These are phyloP conservation scores for Paramecium pentaurelia DNA, from an alignment of 73 alveolate genomes.

Conservation along the genomic window DNA sequence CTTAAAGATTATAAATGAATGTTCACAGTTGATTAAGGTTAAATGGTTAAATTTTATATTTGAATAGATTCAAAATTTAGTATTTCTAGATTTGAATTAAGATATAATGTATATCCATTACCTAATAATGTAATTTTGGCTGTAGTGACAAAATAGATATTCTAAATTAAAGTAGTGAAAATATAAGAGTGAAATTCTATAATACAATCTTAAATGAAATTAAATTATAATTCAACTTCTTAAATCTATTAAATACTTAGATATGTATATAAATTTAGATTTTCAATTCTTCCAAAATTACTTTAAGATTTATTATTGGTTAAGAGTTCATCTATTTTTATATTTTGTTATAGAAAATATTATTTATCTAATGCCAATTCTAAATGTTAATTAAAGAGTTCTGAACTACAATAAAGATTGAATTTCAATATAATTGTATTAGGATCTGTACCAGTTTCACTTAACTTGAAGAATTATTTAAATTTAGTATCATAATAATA, in stretches of 20 bases:
- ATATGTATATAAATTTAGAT: not conserved
- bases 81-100: not conserved
- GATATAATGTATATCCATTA: not conserved
- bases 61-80: not conserved
- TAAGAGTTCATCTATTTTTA: not conserved
- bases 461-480: not conserved
- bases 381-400: not conserved
- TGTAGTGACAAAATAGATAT: not conserved
- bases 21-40: not conserved
- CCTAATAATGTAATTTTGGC: not conserved
- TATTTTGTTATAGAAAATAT: not conserved
- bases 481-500: not conserved
- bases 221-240: not conserved
- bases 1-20: not conserved
- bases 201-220: not conserved
- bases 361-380: not conserved
- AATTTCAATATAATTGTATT: not conserved
- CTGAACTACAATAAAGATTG: not conserved
- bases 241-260: not conserved
- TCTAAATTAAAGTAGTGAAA: not conserved
- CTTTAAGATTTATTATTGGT: not conserved
- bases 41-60: not conserved
- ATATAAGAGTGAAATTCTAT: not conserved
- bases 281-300: not conserved
- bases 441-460: not conserved